phyloP scores from a whole-genome alignment of 768 basidiomycete genomes.

The Lyophyllum decastes region DNA sequence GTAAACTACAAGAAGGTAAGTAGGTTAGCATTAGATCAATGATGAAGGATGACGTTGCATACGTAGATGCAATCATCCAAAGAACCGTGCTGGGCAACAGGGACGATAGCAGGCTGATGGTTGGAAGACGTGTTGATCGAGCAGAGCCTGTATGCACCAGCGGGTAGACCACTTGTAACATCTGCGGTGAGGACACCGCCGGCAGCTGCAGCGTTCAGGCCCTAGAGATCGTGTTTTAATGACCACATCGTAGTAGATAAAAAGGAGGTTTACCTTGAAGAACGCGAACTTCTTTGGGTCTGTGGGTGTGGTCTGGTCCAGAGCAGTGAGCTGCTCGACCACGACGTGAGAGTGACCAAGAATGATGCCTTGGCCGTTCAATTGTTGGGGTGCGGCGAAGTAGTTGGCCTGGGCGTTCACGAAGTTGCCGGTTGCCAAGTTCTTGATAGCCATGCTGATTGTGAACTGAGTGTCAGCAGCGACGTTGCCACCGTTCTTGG shows the following conservation, averaged over 20 bases:
- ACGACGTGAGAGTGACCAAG: constrained; percentile 57
- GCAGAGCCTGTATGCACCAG: constrained; percentile 58
- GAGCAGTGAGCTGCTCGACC: constrained; percentile 43
- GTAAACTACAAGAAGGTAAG: constrained; percentile 33
- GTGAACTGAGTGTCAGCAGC: constrained; percentile 45
- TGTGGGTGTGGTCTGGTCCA: constrained; percentile 41
- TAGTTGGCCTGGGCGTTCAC: constrained; percentile 48
- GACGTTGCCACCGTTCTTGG: constrained; percentile 43
- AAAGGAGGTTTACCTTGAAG: constrained; percentile 40
- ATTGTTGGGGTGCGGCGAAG: constrained; percentile 53
- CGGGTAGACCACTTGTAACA: constrained; percentile 57
- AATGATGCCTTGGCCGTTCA: constrained; percentile 46
- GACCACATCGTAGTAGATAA: not conserved
- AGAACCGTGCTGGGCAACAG: constrained; percentile 61
- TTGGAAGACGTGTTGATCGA: constrained; percentile 60
- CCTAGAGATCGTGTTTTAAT: constrained; percentile 43
- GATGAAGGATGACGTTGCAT: not conserved
- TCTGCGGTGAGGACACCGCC: constrained; percentile 50
- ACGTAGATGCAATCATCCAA: constrained; percentile 65
- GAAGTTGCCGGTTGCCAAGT: constrained; percentile 48
- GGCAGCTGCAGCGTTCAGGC: constrained; percentile 43
- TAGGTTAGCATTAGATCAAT: not conserved
- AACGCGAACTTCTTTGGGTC: constrained; percentile 52
- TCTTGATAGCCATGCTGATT: constrained; percentile 42
- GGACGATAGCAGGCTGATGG: constrained; percentile 58